Percentiles rank a stretch among this genome's conserved stretches.
Conservation (phyloP, 495 filamentous ascomycete species). For the Penicillium goetzii region DNA sequence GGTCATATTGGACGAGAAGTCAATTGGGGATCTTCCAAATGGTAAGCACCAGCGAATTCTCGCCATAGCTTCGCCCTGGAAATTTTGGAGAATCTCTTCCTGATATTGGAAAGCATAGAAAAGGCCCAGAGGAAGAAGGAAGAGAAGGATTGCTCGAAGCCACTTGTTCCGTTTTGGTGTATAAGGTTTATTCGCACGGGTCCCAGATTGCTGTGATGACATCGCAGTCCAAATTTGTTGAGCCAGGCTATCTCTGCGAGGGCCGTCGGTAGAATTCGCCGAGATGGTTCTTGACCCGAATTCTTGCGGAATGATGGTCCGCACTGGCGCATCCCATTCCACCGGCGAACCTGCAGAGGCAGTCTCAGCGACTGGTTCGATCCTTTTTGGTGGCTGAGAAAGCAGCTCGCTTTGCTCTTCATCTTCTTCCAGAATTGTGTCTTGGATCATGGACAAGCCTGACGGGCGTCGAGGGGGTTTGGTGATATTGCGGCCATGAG, state of each 20-base stretch:
- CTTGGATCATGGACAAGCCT: constrained; percentile 37
- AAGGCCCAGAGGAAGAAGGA: constrained; percentile 25
- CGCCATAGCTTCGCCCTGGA: constrained; percentile 10
- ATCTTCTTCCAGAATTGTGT: constrained; percentile 39
- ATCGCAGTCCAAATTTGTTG: neutral
- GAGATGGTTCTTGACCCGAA: constrained; percentile 9
- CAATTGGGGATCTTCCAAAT: constrained; percentile 7
- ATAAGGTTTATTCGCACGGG: neutral
- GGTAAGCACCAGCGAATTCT: constrained; percentile 20
- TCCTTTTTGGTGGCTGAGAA: constrained; percentile 10
- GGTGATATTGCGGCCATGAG: constrained; percentile 42
- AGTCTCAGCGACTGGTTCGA: constrained; percentile 3
- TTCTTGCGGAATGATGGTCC: constrained; percentile 33
- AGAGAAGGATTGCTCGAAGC: constrained; percentile 1
- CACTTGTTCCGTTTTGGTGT: neutral
- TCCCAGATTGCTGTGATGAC: neutral
- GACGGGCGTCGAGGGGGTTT: constrained; percentile 49
- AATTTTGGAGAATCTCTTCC: neutral
- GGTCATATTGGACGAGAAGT: constrained; percentile 28
- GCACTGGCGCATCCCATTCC: constrained; percentile 28
- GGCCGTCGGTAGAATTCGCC: neutral
- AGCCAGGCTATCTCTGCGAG: neutral
- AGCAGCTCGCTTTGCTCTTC: constrained; percentile 21
- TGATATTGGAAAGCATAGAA: constrained; percentile 5
- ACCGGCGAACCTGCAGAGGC: neutral